Evolutionary conservation across 768 basidiomycete species (phyloP), one percentile per base, ranked within the genome.

Genomic region (Dacryopinax spathularia): DNA sequence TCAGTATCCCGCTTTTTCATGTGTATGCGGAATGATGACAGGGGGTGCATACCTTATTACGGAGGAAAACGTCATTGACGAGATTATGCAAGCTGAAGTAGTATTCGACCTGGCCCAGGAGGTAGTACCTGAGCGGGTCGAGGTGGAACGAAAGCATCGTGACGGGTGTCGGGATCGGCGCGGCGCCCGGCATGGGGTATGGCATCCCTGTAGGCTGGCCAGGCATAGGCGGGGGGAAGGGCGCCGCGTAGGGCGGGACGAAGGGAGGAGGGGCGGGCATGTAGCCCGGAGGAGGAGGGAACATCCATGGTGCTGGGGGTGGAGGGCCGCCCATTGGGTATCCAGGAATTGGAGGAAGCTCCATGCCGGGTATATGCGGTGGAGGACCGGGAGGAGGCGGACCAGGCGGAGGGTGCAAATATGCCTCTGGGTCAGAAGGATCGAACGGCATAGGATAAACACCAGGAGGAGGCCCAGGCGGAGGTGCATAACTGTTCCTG

Each of bases 1-100:
- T 41, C 39, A 41, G 39, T 22, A 4, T 13, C n/a, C 1, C 33
- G 20, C 22, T 18, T 18, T 18, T 41, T 6, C 39, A 6, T 18
- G 18, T 7, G 9, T 35, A 37, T n/a, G 4, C 3, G 22, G 15
- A 6, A 41, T 6, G 18, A 4, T 18, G 7, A 22, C 39, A 78
- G n/a, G n/a, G n/a, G n/a, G n/a, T n/a, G n/a, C 85, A 70, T 69
- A 89, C 91, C 76, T 83, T 78, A 74, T 85, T 80, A 61, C 91
- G 81, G 34, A 97, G 77, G 75, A 81, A 95, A 67, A 88, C 80
- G 72, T 97, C 93, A 71, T 85, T 83, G n/a, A 82, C 87, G 76
- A 97, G 79, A 71, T 95, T 96, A 72, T 96, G 86, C 63, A 86
- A 79, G 68, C 91, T 90, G 68, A 97, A 79, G 76, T 95, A 97